Conservation (phyloP, 768 basidiomycete genomes). For the Cystofilobasidium capitatum region DNA sequence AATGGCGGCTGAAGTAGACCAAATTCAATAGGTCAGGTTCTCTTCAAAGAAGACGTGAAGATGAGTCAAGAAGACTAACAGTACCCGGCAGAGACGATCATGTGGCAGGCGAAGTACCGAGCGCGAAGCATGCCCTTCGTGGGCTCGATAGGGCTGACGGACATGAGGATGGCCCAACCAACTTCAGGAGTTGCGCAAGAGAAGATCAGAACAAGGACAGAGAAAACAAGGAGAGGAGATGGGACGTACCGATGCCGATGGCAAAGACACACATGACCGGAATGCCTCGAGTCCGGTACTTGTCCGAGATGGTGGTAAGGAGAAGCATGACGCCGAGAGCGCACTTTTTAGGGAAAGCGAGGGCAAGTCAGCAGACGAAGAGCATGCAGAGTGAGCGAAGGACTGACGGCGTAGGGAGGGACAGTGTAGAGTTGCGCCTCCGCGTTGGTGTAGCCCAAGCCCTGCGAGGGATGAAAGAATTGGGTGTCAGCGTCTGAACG, state of each 20-base stretch:
- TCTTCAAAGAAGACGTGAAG: background rate
- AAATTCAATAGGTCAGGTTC: no score
- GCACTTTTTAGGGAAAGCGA: no score
- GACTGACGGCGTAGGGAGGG: constrained; percentile 41
- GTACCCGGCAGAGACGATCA: constrained; percentile 35
- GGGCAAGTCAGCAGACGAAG: no score
- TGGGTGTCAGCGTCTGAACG: background rate
- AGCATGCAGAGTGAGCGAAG: constrained; percentile 40
- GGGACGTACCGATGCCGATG: constrained; percentile 34
- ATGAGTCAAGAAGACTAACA: background rate
- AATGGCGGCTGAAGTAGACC: no score
- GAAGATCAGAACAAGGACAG: background rate
- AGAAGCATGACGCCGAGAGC: constrained; percentile 27
- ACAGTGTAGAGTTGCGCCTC: constrained; percentile 40
- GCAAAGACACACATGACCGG: constrained; percentile 36
- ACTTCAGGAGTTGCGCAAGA: constrained; percentile 25
- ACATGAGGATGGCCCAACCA: constrained; percentile 39
- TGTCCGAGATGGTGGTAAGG: constrained; percentile 28
- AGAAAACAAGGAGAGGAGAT: no score
- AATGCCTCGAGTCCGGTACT: constrained; percentile 24
- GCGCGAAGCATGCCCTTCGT: constrained; percentile 32
- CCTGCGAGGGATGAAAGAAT: background rate
- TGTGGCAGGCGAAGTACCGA: constrained; percentile 41
- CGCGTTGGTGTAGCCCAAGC: constrained; percentile 27
- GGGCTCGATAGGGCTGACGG: constrained; percentile 32